Evolutionary conservation across 768 basidiomycete species (phyloP), one percentile per base, ranked within the genome.

Genomic region (Gautieria morchelliformis): DNA sequence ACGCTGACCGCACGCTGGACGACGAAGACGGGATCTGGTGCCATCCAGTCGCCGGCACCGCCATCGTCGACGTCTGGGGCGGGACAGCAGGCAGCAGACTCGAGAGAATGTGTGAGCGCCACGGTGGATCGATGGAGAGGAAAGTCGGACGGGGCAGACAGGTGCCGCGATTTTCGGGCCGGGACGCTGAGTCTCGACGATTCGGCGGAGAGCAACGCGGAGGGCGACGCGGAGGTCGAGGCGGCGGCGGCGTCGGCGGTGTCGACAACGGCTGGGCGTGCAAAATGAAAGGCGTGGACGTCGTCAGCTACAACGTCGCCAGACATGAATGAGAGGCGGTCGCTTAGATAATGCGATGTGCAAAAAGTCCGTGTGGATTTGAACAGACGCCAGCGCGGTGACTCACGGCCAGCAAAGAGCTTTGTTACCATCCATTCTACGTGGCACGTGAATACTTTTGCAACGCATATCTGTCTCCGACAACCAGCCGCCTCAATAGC

Each of bases 1-100:
- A 85, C 82, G 59, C 84, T 86, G 41, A 85, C 77, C 7, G 84
- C 72, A 59, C 79, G 74, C 70, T 83, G 82, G 19, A 84, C 75
- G 53, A 62, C 64, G 40, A 64, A 59, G 56, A 70, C 70, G 30
- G 76, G 69, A 4, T 76, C 68, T 42, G 80, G 74, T 27, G 77
- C 64, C 59, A 77, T 75, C 87, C 86, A 87, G 64, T 83, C 85
- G 61, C 84, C 83, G 60, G 71, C 71, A 53, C 51, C 51, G 32
- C 51, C 37, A 27, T 49, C 56, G 19, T 40, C 56, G 19, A 19
- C n/a, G n/a, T n/a, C n/a, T 15, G 46, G 9, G 35, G 20, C 27
- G 35, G 56, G n/a, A 24, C 46, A 46, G 32, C 35, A 5, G 11
- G 8, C 3, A 12, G 17, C 15, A 32, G 11, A 9, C 32, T 50